Percentiles rank a stretch among this genome's conserved stretches.
These are phyloP conservation scores for Stagonosporopsis cucurbitacearum DNA, from an alignment of 2,329 filamentous ascomycete genomes.

Conservation along the genomic window DNA sequence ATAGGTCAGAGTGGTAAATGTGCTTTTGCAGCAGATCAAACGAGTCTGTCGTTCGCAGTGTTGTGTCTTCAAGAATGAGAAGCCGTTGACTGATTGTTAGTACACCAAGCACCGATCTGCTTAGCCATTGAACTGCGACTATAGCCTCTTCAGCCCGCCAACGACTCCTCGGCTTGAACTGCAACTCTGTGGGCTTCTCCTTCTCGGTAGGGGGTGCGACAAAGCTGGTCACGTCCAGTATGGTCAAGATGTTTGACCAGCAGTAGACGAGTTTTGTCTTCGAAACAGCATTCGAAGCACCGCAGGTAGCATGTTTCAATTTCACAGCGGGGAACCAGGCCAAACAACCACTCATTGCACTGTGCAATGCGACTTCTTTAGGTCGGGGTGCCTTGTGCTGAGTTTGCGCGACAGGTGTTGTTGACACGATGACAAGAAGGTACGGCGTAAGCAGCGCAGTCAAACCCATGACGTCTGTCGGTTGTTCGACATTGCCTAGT, in stretches of 20 bases:
- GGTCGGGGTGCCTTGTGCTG: conserved; percentile 92
- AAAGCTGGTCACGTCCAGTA: conserved; percentile 81
- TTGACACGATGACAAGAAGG: conserved; percentile 94
- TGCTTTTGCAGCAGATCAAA: conserved; percentile 92
- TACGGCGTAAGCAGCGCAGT: conserved; percentile 97
- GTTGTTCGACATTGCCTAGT: conserved; percentile 89
- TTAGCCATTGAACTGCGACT: conserved; percentile 95
- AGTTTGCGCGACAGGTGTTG: conserved; percentile 92
- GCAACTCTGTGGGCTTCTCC: conserved; percentile 78
- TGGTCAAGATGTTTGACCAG: conserved; percentile 97
- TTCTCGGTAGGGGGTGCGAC: conserved; percentile 66
- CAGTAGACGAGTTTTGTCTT: conserved; percentile 93
- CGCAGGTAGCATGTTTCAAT: conserved; percentile 75
- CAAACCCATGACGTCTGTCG: conserved; percentile 84
- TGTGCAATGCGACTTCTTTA: conserved; percentile 88
- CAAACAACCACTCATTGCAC: conserved; percentile 89
- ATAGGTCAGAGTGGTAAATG: conserved; percentile 89
- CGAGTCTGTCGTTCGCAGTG: conserved; percentile 87
- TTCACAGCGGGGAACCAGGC: conserved; percentile 98
- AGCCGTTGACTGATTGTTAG: conserved; percentile 93
- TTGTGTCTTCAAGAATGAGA: conserved; percentile 86
- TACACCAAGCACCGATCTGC: conserved; percentile 87
- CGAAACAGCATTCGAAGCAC: conserved; percentile 71
- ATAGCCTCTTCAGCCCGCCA: conserved; percentile 97
- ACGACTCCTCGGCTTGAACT: conserved; percentile 81